These are phyloP conservation scores for Trichoderma afroharzianum DNA, from an alignment of 2,329 filamentous ascomycete species.

Conservation along the genomic window DNA sequence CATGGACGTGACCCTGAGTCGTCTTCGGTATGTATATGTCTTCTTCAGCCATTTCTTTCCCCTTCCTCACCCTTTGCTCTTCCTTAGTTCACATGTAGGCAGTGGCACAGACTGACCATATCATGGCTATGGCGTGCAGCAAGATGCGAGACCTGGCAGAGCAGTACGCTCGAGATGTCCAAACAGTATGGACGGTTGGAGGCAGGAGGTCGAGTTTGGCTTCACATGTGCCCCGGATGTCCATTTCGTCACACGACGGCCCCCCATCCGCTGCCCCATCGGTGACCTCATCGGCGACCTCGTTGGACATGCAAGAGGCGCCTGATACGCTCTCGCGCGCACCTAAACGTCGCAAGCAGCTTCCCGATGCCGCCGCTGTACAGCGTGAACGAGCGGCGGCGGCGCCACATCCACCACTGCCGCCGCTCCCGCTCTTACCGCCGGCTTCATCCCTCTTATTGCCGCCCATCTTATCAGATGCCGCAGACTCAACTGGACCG, in stretches of 20 bases:
- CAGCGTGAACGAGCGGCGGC: neutral
- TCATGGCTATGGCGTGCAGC: conserved; percentile 23
- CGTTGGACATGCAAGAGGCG: conserved; percentile 19
- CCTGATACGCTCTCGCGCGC: conserved; percentile 20
- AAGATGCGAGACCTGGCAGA: conserved; percentile 34
- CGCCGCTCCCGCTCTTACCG: neutral
- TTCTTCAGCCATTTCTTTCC: neutral
- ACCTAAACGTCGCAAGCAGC: conserved; percentile 24
- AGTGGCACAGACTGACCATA: neutral
- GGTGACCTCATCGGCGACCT: neutral
- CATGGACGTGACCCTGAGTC: conserved; percentile 33
- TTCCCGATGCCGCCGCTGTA: conserved; percentile 22
- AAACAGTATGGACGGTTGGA: conserved; percentile 30
- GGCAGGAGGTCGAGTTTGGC: conserved; percentile 18
- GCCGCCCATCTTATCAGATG: neutral
- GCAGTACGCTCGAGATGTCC: conserved; percentile 34
- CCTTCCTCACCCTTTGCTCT: neutral
- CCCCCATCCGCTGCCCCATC: neutral
- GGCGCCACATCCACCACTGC: neutral
- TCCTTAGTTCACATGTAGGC: neutral
- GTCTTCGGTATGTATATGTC: conserved; percentile 31
- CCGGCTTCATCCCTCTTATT: neutral
- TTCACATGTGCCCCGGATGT: conserved; percentile 20
- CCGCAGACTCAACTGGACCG: neutral
- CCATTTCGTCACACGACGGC: conserved; percentile 25